phyloP scores from a whole-genome alignment of 2,329 filamentous ascomycete genomes.

The Nectriaceae sp. region DNA sequence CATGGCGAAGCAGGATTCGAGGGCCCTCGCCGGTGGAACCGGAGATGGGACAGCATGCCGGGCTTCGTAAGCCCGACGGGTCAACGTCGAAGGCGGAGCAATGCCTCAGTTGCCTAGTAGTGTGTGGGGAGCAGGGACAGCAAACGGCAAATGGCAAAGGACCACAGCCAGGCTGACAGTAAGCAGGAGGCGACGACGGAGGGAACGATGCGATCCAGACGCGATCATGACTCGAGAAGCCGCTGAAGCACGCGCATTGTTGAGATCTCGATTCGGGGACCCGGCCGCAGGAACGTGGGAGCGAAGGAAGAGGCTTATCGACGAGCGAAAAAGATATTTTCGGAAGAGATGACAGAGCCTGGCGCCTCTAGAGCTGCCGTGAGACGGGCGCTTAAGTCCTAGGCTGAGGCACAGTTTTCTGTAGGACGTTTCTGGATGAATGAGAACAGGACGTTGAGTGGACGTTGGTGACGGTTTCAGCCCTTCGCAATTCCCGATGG shows the following conservation, averaged over 20 bases:
- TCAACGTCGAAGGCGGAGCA: constrained; percentile 19
- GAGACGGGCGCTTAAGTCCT: not conserved
- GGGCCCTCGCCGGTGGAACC: constrained; percentile 59
- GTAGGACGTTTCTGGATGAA: too few species aligned
- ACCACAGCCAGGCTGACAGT: constrained; percentile 14
- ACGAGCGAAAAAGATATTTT: not conserved
- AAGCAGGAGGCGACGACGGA: constrained; percentile 9
- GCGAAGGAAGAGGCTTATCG: constrained; percentile 7
- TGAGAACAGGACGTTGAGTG: not conserved
- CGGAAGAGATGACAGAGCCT: not conserved
- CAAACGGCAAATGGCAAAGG: constrained; percentile 13
- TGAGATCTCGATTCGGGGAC: constrained; percentile 5
- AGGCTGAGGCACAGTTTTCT: not conserved
- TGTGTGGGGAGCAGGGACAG: constrained; percentile 13
- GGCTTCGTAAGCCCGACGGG: constrained; percentile 18
- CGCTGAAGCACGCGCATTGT: constrained; percentile 27
- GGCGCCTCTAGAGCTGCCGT: not conserved
- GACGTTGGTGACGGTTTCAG: not conserved
- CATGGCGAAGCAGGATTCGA: constrained; percentile 58
- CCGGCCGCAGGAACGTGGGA: constrained; percentile 8
- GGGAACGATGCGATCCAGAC: constrained; percentile 20
- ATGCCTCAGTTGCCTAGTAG: not conserved
- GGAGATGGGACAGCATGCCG: constrained; percentile 55
- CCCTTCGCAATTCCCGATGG: not conserved
- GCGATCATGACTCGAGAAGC: constrained; percentile 30